phyloP scores from a whole-genome alignment of 208 protist species.

The Trypanosoma platydactyli region DNA sequence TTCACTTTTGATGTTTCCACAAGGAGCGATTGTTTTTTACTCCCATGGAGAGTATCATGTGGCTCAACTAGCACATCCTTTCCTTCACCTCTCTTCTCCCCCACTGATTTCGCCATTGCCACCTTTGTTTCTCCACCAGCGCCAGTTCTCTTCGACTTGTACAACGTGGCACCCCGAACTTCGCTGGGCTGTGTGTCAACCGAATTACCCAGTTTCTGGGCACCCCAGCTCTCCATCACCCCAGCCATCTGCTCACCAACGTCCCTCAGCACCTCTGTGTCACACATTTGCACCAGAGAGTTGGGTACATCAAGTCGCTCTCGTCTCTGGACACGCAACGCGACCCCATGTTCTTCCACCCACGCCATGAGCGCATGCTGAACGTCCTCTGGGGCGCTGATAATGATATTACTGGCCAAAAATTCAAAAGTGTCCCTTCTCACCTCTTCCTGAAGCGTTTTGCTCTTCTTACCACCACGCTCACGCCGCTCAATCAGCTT shows the following conservation, averaged over 20 bases:
- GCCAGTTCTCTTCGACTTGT: background rate
- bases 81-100: too few species aligned
- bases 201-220: constrained; percentile 1
- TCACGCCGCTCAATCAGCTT: background rate
- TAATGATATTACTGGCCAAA: background rate
- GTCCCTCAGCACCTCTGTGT: background rate
- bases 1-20: too few species aligned
- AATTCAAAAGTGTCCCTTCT: background rate
- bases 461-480: background rate
- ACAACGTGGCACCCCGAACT: background rate
- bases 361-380: constrained; percentile 9
- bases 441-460: background rate
- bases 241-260: background rate
- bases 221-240: background rate
- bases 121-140: background rate
- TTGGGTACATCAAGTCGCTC: background rate
- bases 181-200: background rate
- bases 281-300: background rate
- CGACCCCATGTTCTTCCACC: constrained; percentile 15
- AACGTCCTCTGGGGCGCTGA: constrained; percentile 7
- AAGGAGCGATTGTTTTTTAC: too few species aligned
- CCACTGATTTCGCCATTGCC: background rate
- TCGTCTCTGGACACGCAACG: constrained; percentile 5
- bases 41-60: too few species aligned
- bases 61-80: too few species aligned